These are phyloP conservation scores for Talaromyces sp. DNA, from an alignment of 2,329 filamentous ascomycete species.

Conservation along the genomic window DNA sequence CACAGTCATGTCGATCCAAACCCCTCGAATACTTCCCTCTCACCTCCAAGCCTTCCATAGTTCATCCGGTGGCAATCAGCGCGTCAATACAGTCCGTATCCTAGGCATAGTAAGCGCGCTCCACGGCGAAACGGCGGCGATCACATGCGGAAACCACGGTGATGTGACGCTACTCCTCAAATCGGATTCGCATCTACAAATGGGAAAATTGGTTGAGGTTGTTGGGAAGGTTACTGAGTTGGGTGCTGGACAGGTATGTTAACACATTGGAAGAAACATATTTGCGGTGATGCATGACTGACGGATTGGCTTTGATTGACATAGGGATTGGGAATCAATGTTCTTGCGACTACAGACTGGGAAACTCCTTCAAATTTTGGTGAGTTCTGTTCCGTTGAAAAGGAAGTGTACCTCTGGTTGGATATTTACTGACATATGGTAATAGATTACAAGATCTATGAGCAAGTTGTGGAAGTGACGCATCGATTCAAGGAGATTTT, in stretches of 20 bases:
- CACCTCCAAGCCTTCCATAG: slow-evolving; percentile 74
- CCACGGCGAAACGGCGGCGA: slow-evolving; percentile 71
- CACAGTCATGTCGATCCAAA: slow-evolving; percentile 62
- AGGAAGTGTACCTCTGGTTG: neutral
- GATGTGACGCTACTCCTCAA: slow-evolving; percentile 71
- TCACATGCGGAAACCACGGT: slow-evolving; percentile 69
- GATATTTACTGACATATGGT: neutral
- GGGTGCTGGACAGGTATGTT: slow-evolving; percentile 37
- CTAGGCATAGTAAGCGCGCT: slow-evolving; percentile 81
- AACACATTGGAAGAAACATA: neutral
- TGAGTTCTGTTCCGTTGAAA: slow-evolving; percentile 23
- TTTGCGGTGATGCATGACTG: neutral
- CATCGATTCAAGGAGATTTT: slow-evolving; percentile 81
- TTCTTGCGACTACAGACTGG: slow-evolving; percentile 43
- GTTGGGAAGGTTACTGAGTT: slow-evolving; percentile 45
- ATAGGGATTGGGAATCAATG: slow-evolving; percentile 39
- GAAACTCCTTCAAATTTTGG: slow-evolving; percentile 39
- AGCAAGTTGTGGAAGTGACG: slow-evolving; percentile 79
- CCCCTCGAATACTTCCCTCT: slow-evolving; percentile 76
- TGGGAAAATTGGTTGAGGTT: slow-evolving; percentile 46
- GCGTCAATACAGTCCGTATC: slow-evolving; percentile 69
- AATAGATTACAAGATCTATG: slow-evolving; percentile 70
- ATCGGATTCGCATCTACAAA: slow-evolving; percentile 48
- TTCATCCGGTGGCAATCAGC: slow-evolving; percentile 29
- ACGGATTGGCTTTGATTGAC: neutral